Base-by-base conservation (phyloP, 495 filamentous ascomycete species). In the Tetracladium marchalianum region DNA sequence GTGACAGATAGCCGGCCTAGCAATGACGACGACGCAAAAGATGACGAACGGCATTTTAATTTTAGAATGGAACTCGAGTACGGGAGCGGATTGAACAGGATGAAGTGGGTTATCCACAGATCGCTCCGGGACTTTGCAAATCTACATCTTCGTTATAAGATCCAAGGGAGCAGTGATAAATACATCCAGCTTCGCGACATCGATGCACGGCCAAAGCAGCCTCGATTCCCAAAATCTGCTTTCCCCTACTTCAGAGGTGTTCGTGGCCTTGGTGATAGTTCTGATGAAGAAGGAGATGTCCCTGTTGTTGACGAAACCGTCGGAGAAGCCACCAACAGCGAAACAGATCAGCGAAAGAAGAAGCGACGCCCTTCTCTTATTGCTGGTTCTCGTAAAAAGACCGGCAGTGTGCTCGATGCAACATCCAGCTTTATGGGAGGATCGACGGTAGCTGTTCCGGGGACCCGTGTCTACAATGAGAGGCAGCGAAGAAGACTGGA, bases 1-100 rank as follows among this genome's bases (percentile, higher is more conserved):
- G 82, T 99, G 35, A 80, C 76, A 11, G 87, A 95, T 55, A 93
- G 85, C 55, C 51, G 39, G 17, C 43, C 52, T n/a, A 61, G 54
- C 24, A 59, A 73, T 46, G 69, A 68, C 12, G 61, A 63, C 12
- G 56, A 58, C 17, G 42, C 46, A n/a, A 52, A 11, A 16, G 66
- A 78, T 15, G 82, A 79, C 49, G 86, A 90, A 62, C 75, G 88
- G 15, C 93, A 96, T 64, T 71, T 84, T 51, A 72, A 89, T 4
- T 95, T 99, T 59, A 79, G 83, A 24, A 89, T 99, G 40, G 87
- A 95, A 48, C 66, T 99, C 35, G 92, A 99, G 61, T 99, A 99
- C 65, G 92, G 92, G 5, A 96, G 82, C 57, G 92, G 93, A 3
- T 77, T 90, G 46, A 95, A 89, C 19, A 75, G 93, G 43, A 97